A percentile compares a stretch with the other conserved stretches of the same genome.
These are phyloP conservation scores for Paraleonurus japonicus DNA, from an alignment of 257 asterid genomes.

Conservation along the genomic window DNA sequence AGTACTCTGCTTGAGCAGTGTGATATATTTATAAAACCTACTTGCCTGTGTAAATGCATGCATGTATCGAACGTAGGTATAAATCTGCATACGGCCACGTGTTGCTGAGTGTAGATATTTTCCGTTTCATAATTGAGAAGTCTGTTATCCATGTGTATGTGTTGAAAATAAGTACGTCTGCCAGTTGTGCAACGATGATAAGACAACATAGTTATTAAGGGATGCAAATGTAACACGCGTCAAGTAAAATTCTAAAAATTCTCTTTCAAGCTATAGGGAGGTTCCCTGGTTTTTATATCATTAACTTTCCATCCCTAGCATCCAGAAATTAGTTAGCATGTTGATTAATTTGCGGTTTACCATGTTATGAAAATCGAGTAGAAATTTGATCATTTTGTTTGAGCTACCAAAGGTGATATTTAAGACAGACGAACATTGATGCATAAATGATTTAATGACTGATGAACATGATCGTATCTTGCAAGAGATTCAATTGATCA, in stretches of 20 bases:
- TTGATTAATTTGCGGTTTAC: constrained; percentile 5
- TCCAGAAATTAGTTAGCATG: neutral
- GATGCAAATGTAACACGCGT: neutral
- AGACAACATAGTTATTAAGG: neutral
- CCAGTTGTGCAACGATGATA: neutral
- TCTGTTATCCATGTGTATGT: neutral
- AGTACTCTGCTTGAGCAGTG: neutral
- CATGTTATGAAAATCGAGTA: neutral
- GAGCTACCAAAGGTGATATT: constrained; percentile 1
- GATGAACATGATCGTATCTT: constrained; percentile 6
- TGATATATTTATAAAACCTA: neutral
- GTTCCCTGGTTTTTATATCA: neutral
- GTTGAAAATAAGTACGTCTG: neutral
- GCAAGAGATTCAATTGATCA: constrained; percentile 2
- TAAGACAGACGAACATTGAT: neutral
- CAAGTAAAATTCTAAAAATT: neutral
- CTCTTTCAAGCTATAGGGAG: neutral
- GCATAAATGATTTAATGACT: neutral
- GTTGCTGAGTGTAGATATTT: neutral
- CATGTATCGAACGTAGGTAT: neutral
- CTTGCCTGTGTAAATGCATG: neutral
- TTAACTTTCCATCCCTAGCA: neutral
- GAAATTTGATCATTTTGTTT: constrained; percentile 12
- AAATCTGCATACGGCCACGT: constrained; percentile 9
- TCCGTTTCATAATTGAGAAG: neutral